Conservation (phyloP, 2,329 filamentous ascomycete genomes). For the Didymellaceae sp. region DNA sequence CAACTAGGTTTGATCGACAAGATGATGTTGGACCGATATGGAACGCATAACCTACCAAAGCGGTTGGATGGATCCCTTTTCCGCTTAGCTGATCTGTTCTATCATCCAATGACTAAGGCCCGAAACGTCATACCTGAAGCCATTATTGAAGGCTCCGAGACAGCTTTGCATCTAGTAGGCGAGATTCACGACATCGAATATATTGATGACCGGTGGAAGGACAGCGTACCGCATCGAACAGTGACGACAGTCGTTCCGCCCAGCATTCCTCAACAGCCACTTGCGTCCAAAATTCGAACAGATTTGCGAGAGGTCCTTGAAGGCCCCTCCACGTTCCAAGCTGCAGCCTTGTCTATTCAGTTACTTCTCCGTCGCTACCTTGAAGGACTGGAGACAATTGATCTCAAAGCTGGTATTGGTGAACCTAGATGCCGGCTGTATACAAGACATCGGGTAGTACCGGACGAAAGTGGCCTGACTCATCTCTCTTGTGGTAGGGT, state of each 20-base stretch:
- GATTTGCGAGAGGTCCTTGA: conserved; percentile 22
- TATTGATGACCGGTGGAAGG: conserved; percentile 25
- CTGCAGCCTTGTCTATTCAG: conserved; percentile 21
- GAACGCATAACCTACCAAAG: conserved; percentile 16
- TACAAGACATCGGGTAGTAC: conserved; percentile 23
- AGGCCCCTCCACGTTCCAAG: conserved; percentile 25
- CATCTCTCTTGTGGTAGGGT: conserved; percentile 19
- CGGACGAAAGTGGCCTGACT: conserved; percentile 22
- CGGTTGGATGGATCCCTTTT: conserved; percentile 19
- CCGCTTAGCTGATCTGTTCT: conserved; percentile 21
- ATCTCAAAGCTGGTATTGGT: conserved; percentile 16
- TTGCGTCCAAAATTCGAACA: conserved; percentile 19
- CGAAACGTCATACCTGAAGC: conserved; percentile 21
- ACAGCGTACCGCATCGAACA: conserved; percentile 22
- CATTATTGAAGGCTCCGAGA: conserved; percentile 25
- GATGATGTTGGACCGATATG: conserved; percentile 26
- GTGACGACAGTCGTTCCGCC: conserved; percentile 21
- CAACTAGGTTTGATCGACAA: conserved; percentile 27
- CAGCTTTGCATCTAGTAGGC: conserved; percentile 18
- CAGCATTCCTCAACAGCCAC: neutral
- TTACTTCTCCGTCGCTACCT: conserved; percentile 25
- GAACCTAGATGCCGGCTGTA: conserved; percentile 21
- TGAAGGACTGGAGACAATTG: conserved; percentile 22
- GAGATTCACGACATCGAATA: conserved; percentile 23
- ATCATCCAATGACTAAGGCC: conserved; percentile 14